Percentiles rank a stretch among this genome's conserved stretches.
phyloP scores from a whole-genome alignment of 805 yeast species.

The Nakazawaea siamensis region DNA sequence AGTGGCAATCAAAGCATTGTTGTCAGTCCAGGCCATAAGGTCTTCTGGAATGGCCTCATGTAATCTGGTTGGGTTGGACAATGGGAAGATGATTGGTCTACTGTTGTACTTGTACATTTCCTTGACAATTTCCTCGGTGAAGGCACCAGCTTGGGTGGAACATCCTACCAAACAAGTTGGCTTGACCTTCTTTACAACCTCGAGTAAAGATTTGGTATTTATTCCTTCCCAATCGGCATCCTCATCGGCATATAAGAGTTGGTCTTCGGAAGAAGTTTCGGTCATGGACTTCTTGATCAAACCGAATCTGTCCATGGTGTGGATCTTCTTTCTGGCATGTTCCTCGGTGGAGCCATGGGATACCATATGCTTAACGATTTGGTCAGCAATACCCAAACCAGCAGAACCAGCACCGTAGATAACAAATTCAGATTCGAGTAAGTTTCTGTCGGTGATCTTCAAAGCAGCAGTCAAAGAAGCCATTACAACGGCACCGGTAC shows the following conservation, averaged over 20 bases:
- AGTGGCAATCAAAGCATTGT: conserved; percentile 87
- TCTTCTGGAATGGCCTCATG: conserved; percentile 93
- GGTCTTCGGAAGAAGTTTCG: conserved; percentile 44
- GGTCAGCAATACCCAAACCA: conserved; percentile 94
- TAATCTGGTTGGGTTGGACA: conserved; percentile 90
- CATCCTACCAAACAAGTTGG: conserved; percentile 94
- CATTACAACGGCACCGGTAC: conserved; percentile 98
- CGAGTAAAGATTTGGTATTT: conserved; percentile 58
- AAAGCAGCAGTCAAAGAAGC: conserved; percentile 90
- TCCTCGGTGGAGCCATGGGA: conserved; percentile 69
- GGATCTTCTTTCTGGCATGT: conserved; percentile 69
- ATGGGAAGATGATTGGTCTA: conserved; percentile 90
- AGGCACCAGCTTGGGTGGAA: conserved; percentile 93
- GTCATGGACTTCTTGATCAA: conserved; percentile 49
- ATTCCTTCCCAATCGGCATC: conserved; percentile 67
- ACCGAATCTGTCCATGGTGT: conserved; percentile 80
- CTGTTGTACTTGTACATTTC: conserved; percentile 85
- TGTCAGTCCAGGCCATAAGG: conserved; percentile 85
- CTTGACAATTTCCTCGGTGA: conserved; percentile 75
- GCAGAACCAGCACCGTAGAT: conserved; percentile 97
- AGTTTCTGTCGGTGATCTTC: conserved; percentile 60
- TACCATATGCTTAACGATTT: conserved; percentile 81
- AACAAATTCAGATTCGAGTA: conserved; percentile 58
- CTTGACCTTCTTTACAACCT: conserved; percentile 60
- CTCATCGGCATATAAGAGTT: conserved; percentile 63